Evolutionary conservation across 139 green algal species (phyloP).

Genomic region (Auxenochlorella protothecoides): DNA sequence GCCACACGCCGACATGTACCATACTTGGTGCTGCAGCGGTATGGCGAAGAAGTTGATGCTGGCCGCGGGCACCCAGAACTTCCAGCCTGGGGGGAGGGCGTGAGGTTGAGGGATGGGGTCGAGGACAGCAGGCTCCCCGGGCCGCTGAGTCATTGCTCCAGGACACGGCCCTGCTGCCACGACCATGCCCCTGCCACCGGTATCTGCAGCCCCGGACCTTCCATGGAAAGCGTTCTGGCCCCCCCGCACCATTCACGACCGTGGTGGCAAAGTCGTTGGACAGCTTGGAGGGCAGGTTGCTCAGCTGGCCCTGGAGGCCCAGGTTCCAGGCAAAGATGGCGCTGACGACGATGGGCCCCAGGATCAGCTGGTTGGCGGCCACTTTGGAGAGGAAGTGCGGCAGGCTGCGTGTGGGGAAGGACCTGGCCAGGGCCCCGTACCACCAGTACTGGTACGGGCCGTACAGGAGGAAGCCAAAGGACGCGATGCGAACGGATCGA

Average conservation of each 20-base stretch:
- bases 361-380: conserved; percentile 66
- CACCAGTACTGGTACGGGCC: conserved; percentile 65
- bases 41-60: conserved; percentile 70
- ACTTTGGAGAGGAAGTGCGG: conserved; percentile 70
- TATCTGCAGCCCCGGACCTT: no score
- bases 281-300: conserved; percentile 46
- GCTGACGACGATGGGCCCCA: conserved; percentile 47
- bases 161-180: no score
- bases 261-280: conserved; percentile 53
- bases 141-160: no score
- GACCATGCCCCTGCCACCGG: no score
- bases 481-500: conserved; percentile 57
- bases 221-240: not conserved
- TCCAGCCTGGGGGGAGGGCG: conserved; percentile 50
- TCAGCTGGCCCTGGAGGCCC: conserved; percentile 27
- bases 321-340: conserved; percentile 69
- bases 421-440: conserved; percentile 36
- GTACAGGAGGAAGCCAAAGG: conserved; percentile 65
- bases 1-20: conserved; percentile 79
- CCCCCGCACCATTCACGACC: conserved; percentile 47
- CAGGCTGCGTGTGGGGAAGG: conserved; percentile 39
- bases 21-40: conserved; percentile 56
- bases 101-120: no score
- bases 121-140: no score
- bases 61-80: conserved; percentile 79